A percentile compares a stretch with the other conserved stretches of the same genome.
These are phyloP conservation scores for Podospora conica DNA, from an alignment of 495 filamentous ascomycete species.

Conservation along the genomic window DNA sequence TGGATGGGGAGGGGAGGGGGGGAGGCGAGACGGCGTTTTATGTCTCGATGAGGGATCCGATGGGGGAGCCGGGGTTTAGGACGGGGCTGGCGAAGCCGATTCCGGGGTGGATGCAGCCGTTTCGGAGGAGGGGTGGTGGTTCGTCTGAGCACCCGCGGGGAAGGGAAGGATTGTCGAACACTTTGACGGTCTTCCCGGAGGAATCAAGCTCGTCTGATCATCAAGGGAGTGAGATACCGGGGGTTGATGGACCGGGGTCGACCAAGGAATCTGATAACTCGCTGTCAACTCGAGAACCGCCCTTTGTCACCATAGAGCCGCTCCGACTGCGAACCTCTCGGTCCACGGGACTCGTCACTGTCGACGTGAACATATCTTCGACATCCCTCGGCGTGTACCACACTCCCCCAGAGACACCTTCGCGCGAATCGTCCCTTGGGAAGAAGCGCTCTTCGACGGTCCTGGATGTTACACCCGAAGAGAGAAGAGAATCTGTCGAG, in stretches of 20 bases:
- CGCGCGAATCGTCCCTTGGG: constrained; percentile 10
- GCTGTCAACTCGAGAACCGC: background rate
- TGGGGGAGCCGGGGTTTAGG: constrained; percentile 34
- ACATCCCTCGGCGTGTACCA: constrained; percentile 13
- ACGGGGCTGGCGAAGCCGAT: constrained; percentile 41
- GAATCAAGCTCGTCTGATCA: background rate
- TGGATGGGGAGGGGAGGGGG: constrained; percentile 12
- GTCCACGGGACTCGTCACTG: background rate
- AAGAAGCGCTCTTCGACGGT: background rate
- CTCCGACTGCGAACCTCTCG: constrained; percentile 25
- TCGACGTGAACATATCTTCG: constrained; percentile 3
- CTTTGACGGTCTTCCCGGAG: constrained; percentile 12
- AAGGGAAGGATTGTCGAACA: background rate
- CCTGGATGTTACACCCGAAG: background rate
- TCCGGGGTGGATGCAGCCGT: constrained; percentile 40
- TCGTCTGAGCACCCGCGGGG: background rate
- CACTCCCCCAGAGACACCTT: constrained; percentile 23
- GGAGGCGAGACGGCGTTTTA: constrained; percentile 21
- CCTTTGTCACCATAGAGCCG: constrained; percentile 27
- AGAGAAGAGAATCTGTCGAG: background rate
- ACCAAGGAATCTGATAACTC: background rate
- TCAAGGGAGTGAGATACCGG: background rate
- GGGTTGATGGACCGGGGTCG: background rate
- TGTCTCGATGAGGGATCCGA: constrained; percentile 37
- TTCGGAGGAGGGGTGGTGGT: constrained; percentile 17